These are phyloP conservation scores for Aphanomyces invadans DNA, from an alignment of 352 stramenopile genomes.

Conservation along the genomic window DNA sequence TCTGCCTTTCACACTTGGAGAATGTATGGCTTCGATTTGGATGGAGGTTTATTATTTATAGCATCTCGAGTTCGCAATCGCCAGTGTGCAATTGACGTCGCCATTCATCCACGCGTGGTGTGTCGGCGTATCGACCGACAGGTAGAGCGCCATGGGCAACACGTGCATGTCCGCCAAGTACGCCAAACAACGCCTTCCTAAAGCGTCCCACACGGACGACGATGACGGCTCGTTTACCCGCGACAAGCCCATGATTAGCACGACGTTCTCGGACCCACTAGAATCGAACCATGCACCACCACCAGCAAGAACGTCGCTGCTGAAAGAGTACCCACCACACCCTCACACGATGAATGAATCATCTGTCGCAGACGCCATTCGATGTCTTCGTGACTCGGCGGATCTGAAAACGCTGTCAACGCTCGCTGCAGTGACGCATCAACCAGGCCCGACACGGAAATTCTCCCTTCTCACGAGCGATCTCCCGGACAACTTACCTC, in stretches of 20 bases:
- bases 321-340: too few relatives aligned
- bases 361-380: slow-evolving; percentile 14
- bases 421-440: not conserved
- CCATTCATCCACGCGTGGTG: too few relatives aligned
- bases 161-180: slow-evolving; percentile 20
- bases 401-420: slow-evolving; percentile 19
- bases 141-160: slow-evolving; percentile 24
- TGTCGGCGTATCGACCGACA: too few relatives aligned
- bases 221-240: slow-evolving; percentile 2
- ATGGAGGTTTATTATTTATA: too few relatives aligned
- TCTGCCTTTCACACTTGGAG: too few relatives aligned
- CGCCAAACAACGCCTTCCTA: not conserved
- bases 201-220: not conserved
- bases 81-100: not conserved
- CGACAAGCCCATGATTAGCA: slow-evolving; percentile 13
- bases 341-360: too few relatives aligned
- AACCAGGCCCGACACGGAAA: not conserved
- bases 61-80: too few relatives aligned
- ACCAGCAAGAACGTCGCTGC: too few relatives aligned
- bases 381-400: slow-evolving; percentile 3
- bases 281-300: not conserved
- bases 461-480: not conserved
- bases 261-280: not conserved
- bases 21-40: too few relatives aligned
- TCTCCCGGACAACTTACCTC: not conserved